A percentile compares a stretch with the other conserved stretches of the same genome.
Evolutionary conservation across 1,139 yeast genomes (phyloP).

Genomic region (Candida anutae): DNA sequence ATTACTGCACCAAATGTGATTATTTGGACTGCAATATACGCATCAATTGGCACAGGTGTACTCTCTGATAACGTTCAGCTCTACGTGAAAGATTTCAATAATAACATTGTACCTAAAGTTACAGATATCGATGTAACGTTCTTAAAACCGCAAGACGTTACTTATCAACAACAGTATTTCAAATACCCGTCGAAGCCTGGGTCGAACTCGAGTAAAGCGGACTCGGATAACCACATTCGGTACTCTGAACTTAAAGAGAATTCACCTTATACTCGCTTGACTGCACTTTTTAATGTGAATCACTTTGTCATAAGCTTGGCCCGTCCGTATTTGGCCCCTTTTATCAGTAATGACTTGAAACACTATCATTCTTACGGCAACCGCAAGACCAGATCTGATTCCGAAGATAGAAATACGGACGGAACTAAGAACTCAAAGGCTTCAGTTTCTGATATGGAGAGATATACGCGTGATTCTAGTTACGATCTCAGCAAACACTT

Average conservation of each 20-base stretch:
- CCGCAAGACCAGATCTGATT: slow-evolving; percentile 1
- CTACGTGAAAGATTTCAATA: slow-evolving; percentile 61
- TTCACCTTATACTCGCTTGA: slow-evolving; percentile 78
- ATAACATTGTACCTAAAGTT: slow-evolving; percentile 40
- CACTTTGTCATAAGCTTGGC: slow-evolving; percentile 87
- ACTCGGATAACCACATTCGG: slow-evolving; percentile 6
- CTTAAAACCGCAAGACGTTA: slow-evolving; percentile 42
- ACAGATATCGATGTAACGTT: slow-evolving; percentile 28
- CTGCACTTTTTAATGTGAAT: slow-evolving; percentile 90
- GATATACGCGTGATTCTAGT: slow-evolving; percentile 22
- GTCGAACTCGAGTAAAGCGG: slow-evolving; percentile 3
- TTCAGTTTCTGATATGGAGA: slow-evolving; percentile 10
- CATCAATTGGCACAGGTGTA: slow-evolving; percentile 66
- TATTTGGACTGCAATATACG: slow-evolving; percentile 78
- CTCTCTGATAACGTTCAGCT: slow-evolving; percentile 54
- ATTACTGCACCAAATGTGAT: slow-evolving; percentile 92
- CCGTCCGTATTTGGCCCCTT: slow-evolving; percentile 87
- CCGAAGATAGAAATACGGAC: neutral
- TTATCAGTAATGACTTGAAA: slow-evolving; percentile 73
- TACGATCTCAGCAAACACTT: slow-evolving; percentile 27
- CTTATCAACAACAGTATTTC: slow-evolving; percentile 36
- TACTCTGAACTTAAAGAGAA: slow-evolving; percentile 20
- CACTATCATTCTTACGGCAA: slow-evolving; percentile 42
- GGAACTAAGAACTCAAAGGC: slow-evolving; percentile 2
- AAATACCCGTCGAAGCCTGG: slow-evolving; percentile 11